These are phyloP conservation scores for Phytophthora melonis DNA, from an alignment of 352 stramenopile species.

Conservation along the genomic window DNA sequence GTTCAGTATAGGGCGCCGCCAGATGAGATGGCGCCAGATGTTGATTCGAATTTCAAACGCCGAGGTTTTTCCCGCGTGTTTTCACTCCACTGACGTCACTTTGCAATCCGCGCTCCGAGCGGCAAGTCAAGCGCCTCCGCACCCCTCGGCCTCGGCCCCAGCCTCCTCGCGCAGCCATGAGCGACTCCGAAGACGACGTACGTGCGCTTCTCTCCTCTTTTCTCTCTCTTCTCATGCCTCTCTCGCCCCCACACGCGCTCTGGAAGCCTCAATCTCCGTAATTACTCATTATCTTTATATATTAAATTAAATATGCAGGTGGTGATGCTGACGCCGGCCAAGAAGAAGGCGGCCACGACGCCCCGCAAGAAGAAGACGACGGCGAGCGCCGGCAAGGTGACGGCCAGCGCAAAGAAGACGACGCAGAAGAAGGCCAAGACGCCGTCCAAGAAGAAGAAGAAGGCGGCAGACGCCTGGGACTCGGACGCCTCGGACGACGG, in stretches of 20 bases:
- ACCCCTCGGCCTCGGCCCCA: background rate
- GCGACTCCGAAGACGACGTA: constrained; percentile 64
- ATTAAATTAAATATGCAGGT: constrained; percentile 24
- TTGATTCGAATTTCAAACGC: background rate
- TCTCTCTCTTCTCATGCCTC: constrained; percentile 1
- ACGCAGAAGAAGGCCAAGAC: constrained; percentile 42
- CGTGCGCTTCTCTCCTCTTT: constrained; percentile 14
- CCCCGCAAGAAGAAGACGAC: constrained; percentile 46
- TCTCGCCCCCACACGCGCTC: background rate
- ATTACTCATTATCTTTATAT: constrained; percentile 13
- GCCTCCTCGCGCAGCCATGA: constrained; percentile 35
- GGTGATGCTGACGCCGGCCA: constrained; percentile 31
- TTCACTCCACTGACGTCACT: constrained; percentile 19
- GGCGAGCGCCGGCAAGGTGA: constrained; percentile 34
- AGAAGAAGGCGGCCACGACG: constrained; percentile 29
- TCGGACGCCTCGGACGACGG: constrained; percentile 43
- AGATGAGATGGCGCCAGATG: background rate
- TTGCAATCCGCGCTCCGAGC: constrained; percentile 20
- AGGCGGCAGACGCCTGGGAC: constrained; percentile 42
- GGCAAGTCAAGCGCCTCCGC: constrained; percentile 11
- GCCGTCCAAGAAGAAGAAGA: constrained; percentile 57
- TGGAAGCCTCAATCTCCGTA: background rate
- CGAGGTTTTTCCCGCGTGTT: constrained; percentile 21
- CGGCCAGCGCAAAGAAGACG: constrained; percentile 39
- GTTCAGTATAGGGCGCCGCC: background rate